Conservation (phyloP, 2,329 filamentous ascomycete species). For the Coniochaeta prunicola region DNA sequence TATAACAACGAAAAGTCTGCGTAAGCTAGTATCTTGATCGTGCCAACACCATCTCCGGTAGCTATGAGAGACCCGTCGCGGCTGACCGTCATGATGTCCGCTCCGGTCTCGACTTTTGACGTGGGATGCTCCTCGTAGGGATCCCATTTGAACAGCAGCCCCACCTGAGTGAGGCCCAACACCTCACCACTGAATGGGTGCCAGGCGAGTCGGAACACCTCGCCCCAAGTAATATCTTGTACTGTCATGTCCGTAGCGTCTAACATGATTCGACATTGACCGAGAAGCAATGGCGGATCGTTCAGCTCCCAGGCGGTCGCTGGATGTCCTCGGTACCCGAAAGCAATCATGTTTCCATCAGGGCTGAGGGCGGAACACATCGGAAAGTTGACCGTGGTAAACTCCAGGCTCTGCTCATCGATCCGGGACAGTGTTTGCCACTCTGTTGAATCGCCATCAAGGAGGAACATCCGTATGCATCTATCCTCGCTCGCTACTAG, state of each 20-base stretch:
- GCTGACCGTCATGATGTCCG: constrained; percentile 15
- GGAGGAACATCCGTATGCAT: constrained; percentile 10
- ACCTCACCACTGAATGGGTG: constrained; percentile 20
- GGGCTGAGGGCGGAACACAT: constrained; percentile 19
- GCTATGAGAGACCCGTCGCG: constrained; percentile 19
- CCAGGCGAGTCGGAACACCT: constrained; percentile 19
- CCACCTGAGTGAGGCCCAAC: constrained; percentile 23
- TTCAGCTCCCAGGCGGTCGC: constrained; percentile 21
- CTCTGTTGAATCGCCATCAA: constrained; percentile 7
- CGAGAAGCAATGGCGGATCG: constrained; percentile 4
- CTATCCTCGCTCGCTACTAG: constrained; percentile 17
- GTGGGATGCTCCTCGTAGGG: constrained; percentile 17
- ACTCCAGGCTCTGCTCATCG: constrained; percentile 14
- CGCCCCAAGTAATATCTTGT: constrained; percentile 7
- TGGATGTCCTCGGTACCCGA: constrained; percentile 21
- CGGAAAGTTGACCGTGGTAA: constrained; percentile 14
- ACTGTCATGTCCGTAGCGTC: constrained; percentile 8
- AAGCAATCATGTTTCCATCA: constrained; percentile 18
- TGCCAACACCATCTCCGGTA: constrained; percentile 19
- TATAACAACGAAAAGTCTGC: constrained; percentile 18
- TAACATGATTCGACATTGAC: constrained; percentile 13
- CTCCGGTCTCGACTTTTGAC: constrained; percentile 15
- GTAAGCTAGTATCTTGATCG: constrained; percentile 16
- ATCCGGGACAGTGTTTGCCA: constrained; percentile 15
- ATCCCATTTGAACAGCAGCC: constrained; percentile 27